Evolutionary conservation across 768 basidiomycete genomes (phyloP), one percentile per base, ranked within the genome.

Genomic region (Trametopsis cervina): DNA sequence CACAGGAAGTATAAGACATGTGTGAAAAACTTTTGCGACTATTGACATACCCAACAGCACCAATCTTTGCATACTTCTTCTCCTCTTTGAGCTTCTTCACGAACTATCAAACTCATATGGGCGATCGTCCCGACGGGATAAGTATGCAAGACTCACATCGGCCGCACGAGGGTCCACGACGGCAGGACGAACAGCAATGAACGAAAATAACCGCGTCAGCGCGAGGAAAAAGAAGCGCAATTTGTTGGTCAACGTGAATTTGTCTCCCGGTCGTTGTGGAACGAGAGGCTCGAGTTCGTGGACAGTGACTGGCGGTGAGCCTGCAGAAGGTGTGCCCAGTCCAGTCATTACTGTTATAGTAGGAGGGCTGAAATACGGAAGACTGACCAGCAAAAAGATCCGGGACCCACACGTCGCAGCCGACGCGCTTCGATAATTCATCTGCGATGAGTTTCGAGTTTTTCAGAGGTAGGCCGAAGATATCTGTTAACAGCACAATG

Each of bases 391-490:
- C 58, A 54, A 81, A 83, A 39, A 78, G 60, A 62, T 84, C 79
- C 5, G 81, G 81, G 15, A 80, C 68, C 74, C 77, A 83, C 17
- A 81, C 80, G 54, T 83, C 81, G 52, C 80, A 77, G 15, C 67
- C 63, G 23, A 81, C 55, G 11, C 61, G 57, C 47, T 70, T 61
- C 6, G 79, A 70, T 17, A 80, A 57, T 18, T 66, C 63, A 59
- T 83, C 80, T 1, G 80, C 80, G 7, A 83, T 64, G 47, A 85
- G 68, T 54, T 76, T 79, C 49, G 65, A 69, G 53, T 82, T 81
- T 27, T 67, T 51, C 10, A 81, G 56, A 2, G 67, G 65, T 4
- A 82, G 63, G 0, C 79, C 80, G 51, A 81, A 85, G 13, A 67
- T 72, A 51, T 83, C 80, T 0, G 75, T 80, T 24, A 81, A 61